Conservation (phyloP, 768 basidiomycete genomes). For the Trametes meyenii region DNA sequence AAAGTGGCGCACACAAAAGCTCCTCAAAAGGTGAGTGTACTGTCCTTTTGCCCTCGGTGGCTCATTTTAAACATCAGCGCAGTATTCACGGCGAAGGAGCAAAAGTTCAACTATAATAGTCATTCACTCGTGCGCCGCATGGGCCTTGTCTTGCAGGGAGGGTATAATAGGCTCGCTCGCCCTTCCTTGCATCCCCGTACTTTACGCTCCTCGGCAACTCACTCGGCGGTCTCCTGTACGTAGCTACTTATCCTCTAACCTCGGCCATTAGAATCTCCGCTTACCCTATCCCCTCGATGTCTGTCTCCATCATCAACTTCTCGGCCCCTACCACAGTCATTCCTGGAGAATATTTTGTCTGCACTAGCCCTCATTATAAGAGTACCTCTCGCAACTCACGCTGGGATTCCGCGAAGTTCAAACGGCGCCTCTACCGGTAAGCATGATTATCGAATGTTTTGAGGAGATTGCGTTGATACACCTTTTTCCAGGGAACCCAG, state of each 20-base stretch:
- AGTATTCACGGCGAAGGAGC: too few relatives aligned
- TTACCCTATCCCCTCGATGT: not conserved
- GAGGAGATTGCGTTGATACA: too few relatives aligned
- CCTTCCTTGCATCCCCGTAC: not conserved
- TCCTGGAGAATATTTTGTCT: slow-evolving; percentile 16
- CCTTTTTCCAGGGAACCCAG: too few relatives aligned
- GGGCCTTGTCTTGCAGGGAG: too few relatives aligned
- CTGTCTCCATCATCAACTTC: not conserved
- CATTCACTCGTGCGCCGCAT: too few relatives aligned
- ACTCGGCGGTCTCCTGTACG: not conserved
- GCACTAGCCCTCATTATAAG: not conserved
- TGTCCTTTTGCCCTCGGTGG: too few relatives aligned
- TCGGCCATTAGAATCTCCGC: not conserved
- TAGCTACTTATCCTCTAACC: not conserved
- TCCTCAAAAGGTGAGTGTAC: too few relatives aligned
- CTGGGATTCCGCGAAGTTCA: not conserved
- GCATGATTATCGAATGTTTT: too few relatives aligned
- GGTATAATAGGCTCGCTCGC: not conserved
- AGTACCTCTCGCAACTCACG: not conserved
- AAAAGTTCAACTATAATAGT: too few relatives aligned
- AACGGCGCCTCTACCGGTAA: not conserved
- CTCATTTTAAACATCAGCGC: too few relatives aligned
- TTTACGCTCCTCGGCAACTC: too few relatives aligned
- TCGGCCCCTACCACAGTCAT: not conserved
- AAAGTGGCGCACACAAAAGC: too few relatives aligned